Evolutionary conservation across 1,139 yeast genomes (phyloP).

Genomic region (Nakaseomyces bracarensis): DNA sequence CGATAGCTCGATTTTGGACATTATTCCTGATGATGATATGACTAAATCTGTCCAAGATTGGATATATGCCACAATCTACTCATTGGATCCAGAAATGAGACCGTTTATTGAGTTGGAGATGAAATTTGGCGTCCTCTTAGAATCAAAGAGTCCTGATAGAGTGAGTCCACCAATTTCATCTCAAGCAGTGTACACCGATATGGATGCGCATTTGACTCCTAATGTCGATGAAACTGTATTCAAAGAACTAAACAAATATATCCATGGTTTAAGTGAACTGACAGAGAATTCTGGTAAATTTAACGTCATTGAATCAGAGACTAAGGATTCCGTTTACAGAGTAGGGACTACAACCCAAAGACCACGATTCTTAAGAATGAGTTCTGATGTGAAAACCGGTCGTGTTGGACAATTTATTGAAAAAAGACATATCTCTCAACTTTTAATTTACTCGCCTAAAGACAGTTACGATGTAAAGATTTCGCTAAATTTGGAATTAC

Average conservation of each 20-base stretch:
- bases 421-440: constrained; percentile 62
- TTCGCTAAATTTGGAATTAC: constrained; percentile 69
- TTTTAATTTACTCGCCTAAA: constrained; percentile 67
- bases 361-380: constrained; percentile 55
- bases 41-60: constrained; percentile 80
- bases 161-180: constrained; percentile 65
- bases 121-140: constrained; percentile 71
- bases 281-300: constrained; percentile 39
- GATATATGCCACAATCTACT: constrained; percentile 73
- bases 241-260: constrained; percentile 47
- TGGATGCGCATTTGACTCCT: constrained; percentile 56
- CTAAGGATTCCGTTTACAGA: constrained; percentile 36
- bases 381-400: constrained; percentile 60
- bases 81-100: constrained; percentile 52
- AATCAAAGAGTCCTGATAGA: constrained; percentile 47
- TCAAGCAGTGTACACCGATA: constrained; percentile 55
- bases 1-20: constrained; percentile 51
- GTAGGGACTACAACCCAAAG: constrained; percentile 36
- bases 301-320: constrained; percentile 34
- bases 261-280: constrained; percentile 47
- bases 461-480: constrained; percentile 69
- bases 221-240: constrained; percentile 65
- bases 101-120: constrained; percentile 69
- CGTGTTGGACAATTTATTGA: constrained; percentile 60
- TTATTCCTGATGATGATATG: constrained; percentile 74